These are phyloP conservation scores for Nannochloris sp. DNA, from an alignment of 139 green algal genomes.

Conservation along the genomic window DNA sequence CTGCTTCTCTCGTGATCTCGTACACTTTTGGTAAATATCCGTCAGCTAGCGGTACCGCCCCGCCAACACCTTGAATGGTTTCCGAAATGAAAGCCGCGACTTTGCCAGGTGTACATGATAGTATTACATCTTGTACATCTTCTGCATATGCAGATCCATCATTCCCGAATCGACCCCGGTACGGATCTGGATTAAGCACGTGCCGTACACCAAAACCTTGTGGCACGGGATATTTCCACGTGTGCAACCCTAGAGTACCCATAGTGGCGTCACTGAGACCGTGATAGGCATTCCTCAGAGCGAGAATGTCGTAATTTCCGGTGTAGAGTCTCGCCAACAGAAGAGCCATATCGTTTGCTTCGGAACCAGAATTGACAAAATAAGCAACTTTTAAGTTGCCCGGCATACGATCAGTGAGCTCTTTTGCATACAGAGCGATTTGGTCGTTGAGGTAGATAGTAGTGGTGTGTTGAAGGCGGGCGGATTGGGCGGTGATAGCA, in stretches of 20 bases:
- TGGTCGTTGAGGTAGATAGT: conserved; percentile 70
- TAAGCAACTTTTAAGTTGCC: conserved; percentile 42
- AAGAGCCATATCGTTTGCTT: conserved; percentile 87
- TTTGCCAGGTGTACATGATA: conserved; percentile 46
- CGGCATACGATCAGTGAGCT: conserved; percentile 55
- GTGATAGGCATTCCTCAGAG: conserved; percentile 91
- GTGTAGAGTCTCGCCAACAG: conserved; percentile 55
- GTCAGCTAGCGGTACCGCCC: conserved; percentile 63
- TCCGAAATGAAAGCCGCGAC: conserved; percentile 90
- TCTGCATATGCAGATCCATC: conserved; percentile 68
- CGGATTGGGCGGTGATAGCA: conserved; percentile 37
- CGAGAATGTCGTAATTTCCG: conserved; percentile 82
- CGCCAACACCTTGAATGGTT: conserved; percentile 91
- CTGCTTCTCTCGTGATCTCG: conserved; percentile 76
- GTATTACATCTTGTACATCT: conserved; percentile 68
- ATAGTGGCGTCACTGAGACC: conserved; percentile 81
- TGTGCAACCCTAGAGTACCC: conserved; percentile 79
- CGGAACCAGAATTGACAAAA: conserved; percentile 68
- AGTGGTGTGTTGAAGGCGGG: conserved; percentile 65
- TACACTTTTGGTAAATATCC: conserved; percentile 88
- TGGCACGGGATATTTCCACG: conserved; percentile 86
- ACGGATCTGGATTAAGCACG: conserved; percentile 85
- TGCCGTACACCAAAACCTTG: conserved; percentile 84
- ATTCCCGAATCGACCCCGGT: conserved; percentile 79
- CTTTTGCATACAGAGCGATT: conserved; percentile 49